These are phyloP conservation scores for Ampelomyces quisqualis DNA, from an alignment of 2,329 filamentous ascomycete species.

Conservation along the genomic window DNA sequence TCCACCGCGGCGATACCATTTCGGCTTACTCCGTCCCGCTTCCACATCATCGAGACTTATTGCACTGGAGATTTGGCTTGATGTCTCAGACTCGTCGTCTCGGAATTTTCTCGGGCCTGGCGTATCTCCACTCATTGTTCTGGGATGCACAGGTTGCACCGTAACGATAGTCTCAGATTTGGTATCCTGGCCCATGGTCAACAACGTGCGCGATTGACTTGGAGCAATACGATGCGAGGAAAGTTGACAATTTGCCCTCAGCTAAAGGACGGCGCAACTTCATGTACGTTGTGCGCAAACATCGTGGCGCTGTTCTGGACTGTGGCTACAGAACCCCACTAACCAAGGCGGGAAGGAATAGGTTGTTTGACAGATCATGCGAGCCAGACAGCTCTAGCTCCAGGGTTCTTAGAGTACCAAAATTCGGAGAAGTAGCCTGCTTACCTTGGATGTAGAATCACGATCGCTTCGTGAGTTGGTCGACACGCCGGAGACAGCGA, in stretches of 20 bases:
- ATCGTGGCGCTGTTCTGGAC: slow-evolving; percentile 8
- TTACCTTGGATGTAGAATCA: not conserved
- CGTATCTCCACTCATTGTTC: slow-evolving; percentile 1
- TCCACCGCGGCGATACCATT: slow-evolving; percentile 8
- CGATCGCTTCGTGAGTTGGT: not conserved
- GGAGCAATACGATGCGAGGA: not conserved
- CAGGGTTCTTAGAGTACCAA: slow-evolving; percentile 1
- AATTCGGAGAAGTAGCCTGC: not conserved
- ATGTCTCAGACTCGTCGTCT: slow-evolving; percentile 11
- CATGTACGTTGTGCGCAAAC: not conserved
- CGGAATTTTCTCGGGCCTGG: slow-evolving; percentile 1
- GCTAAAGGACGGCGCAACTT: slow-evolving; percentile 1
- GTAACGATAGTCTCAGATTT: slow-evolving; percentile 6
- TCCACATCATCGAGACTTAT: slow-evolving; percentile 6
- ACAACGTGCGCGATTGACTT: not conserved
- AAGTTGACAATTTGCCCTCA: not conserved
- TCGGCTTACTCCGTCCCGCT: slow-evolving; percentile 3
- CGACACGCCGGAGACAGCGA: not conserved
- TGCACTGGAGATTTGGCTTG: slow-evolving; percentile 10
- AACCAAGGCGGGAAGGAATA: slow-evolving; percentile 3
- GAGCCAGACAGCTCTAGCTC: not conserved
- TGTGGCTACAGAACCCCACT: not conserved
- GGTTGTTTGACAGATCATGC: not conserved
- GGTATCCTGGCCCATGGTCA: slow-evolving; percentile 6
- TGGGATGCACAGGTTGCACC: slow-evolving; percentile 6